Base-by-base conservation (phyloP, 2,329 filamentous ascomycete genomes). In the Alternaria metachromatica region DNA sequence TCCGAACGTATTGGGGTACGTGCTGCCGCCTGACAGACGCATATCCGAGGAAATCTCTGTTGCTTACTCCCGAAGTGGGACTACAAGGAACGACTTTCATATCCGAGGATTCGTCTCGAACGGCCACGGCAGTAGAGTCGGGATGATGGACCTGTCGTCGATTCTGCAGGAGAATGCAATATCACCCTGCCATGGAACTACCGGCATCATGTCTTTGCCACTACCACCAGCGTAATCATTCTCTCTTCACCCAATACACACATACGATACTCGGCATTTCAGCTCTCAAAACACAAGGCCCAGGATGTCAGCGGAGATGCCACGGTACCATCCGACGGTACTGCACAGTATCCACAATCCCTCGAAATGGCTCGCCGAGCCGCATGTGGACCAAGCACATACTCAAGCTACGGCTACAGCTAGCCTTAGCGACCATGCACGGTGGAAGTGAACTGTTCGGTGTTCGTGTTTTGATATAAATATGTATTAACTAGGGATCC, bases 401-500 rank as follows among this genome's bases (percentile, higher is more conserved):
- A 26, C 15, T 6, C 1, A 6, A 0, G 2, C 21, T 20, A 37
- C 33, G 49, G 11, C 20, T 51, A 37, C 20, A 55, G 21, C 20
- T 55, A 23, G n/a, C 0, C 51, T 21, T 43, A 37, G 30, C 21
- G 37, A 41, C n/a, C 37, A 41, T 41, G 51, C 33, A 55, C 30
- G n/a, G 33, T 33, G 37, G 23, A 26, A 9, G 15, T 23, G 13
- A 21, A 23, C 28, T 53, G 9, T 5, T 20, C 21, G 33, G 44
- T 49, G 20, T 21, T 23, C n/a, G 20, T 13, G 9, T 10, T 11
- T 44, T 20, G 23, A 48, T 49, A 54, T 44, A 30, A 28, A 46
- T 50, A 23, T 21, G 11, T 63, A 57, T 60, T 60, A 63, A 60
- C 21, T 54, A 55, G 41, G 8, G 18, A 18, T 44, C 20, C 56